Base-by-base conservation (phyloP, 2,329 filamentous ascomycete species). In the Colletotrichum brevisporum region DNA sequence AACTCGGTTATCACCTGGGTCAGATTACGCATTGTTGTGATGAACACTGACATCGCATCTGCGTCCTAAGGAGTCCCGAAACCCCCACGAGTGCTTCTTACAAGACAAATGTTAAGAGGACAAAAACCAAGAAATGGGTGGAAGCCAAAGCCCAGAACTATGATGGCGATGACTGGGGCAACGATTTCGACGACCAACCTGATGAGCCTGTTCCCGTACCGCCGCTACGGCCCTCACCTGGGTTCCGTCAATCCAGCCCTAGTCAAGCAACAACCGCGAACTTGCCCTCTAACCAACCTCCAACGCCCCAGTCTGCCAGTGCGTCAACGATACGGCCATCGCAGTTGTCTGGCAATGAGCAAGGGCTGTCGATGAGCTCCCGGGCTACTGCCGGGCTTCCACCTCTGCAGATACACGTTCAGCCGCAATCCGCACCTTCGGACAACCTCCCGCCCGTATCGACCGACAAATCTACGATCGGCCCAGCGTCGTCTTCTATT, bases 81-180 rank as follows among this genome's bases (percentile, higher is more conserved):
- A 71, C 69, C 12, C 71, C 71, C 15, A 61, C 77, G 21, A 76
- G 73, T 62, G 78, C 74, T 67, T 75, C 80, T 27, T 97, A 95
- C 82, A 92, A 93, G 78, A 89, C 94, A 59, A 97, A 97, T 78
- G 91, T 98, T 56, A 95, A 93, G 81, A 91, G 95, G 71, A 88
- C 90, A 64, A 97, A 97, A 83, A 98, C 95, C 63, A 93, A 91
- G 81, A 97, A 97, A 88, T 98, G 95, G 95, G 92, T 95, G 45
- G 92, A 97, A 76, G 95, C 95, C 43, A 95, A 95, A 80, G 86
- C 90, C 67, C 91, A 92, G 74, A 93, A 90, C 77, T 98, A 98
- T 77, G 95, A 95, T 75, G 95, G 95, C 71, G 94, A 97, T 75
- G 95, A 97, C 76, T 98, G 95, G 95, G 95, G 94, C 43, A 92